phyloP scores from a whole-genome alignment of 129 eudicot genomes.

The Mikania micrantha region DNA sequence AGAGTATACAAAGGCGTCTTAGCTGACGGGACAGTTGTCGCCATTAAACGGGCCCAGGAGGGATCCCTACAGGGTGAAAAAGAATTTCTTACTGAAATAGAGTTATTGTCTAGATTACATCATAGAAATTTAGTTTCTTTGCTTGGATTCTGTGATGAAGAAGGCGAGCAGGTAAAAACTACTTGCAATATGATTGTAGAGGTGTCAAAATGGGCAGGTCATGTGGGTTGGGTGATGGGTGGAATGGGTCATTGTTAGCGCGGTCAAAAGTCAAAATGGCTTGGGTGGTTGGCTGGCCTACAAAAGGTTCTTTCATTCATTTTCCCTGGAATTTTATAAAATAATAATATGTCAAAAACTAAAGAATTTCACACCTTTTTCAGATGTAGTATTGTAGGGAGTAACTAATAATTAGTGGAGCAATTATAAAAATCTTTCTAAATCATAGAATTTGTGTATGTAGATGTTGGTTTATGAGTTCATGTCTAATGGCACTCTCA shows the following conservation, averaged over 20 bases:
- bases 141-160: constrained; percentile 81
- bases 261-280: background rate
- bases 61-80: constrained; percentile 81
- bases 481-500: constrained; percentile 90
- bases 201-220: background rate
- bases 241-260: background rate
- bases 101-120: constrained; percentile 70
- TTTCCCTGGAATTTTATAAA: background rate
- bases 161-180: constrained; percentile 66
- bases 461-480: constrained; percentile 92
- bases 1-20: constrained; percentile 67
- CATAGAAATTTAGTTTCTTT: constrained; percentile 70
- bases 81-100: constrained; percentile 82
- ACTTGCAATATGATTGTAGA: background rate
- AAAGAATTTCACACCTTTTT: background rate
- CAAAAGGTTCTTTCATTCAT: background rate
- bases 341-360: background rate
- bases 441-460: constrained; percentile 20
- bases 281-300: background rate
- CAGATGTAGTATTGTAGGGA: background rate
- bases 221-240: background rate
- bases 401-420: background rate
- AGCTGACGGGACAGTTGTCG: constrained; percentile 60
- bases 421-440: background rate
- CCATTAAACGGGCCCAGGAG: constrained; percentile 76